Evolutionary conservation across 2,329 filamentous ascomycete genomes (phyloP).

Genomic region (Shiraia sp.): DNA sequence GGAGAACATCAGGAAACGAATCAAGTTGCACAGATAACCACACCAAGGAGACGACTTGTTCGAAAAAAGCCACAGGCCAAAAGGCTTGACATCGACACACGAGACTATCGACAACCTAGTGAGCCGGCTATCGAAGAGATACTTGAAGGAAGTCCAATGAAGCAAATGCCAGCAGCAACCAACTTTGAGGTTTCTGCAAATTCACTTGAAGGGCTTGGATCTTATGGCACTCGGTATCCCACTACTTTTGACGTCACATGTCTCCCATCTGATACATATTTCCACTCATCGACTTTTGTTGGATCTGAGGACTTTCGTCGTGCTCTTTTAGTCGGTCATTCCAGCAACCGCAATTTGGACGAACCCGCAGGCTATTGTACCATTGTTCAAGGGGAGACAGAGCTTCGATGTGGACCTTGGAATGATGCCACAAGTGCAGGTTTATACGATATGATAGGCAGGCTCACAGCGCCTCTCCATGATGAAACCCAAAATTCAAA

Average conservation of each 20-base stretch:
- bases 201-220: conserved; percentile 49
- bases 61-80: conserved; percentile 51
- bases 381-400: conserved; percentile 42
- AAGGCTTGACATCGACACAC: conserved; percentile 51
- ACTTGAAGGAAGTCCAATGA: conserved; percentile 2
- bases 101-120: conserved; percentile 52
- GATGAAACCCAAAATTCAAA: background rate
- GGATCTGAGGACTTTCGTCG: conserved; percentile 59
- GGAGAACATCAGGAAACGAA: conserved; percentile 9
- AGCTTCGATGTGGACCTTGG: conserved; percentile 58
- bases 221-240: conserved; percentile 56
- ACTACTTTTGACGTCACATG: conserved; percentile 58
- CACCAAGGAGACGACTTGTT: conserved; percentile 24
- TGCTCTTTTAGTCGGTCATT: conserved; percentile 39
- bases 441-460: conserved; percentile 15
- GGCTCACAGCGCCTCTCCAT: conserved; percentile 9
- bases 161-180: conserved; percentile 3
- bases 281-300: conserved; percentile 60
- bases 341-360: conserved; percentile 48
- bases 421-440: conserved; percentile 57
- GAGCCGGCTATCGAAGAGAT: conserved; percentile 35
- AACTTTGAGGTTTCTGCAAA: conserved; percentile 6
- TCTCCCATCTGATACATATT: conserved; percentile 57
- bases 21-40: background rate
- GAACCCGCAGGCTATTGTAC: conserved; percentile 42